Percentiles rank a stretch among this genome's conserved stretches.
These are phyloP conservation scores for Sonneratia alba DNA, from an alignment of 345 rosid species.

Conservation along the genomic window DNA sequence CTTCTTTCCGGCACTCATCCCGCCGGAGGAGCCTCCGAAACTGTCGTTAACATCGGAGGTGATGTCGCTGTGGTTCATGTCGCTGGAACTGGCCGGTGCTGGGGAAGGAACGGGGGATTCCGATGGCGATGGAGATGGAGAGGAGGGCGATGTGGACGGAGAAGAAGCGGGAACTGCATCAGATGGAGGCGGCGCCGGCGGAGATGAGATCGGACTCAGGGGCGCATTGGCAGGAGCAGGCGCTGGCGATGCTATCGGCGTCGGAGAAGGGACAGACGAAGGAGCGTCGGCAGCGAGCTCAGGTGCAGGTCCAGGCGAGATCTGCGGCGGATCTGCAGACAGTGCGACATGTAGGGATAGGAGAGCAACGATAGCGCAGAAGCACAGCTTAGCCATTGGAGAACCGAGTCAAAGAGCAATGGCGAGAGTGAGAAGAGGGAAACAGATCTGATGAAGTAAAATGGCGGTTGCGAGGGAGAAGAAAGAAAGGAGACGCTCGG, in stretches of 20 bases:
- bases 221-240: conserved; percentile 10
- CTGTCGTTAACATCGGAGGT: background rate
- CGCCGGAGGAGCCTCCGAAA: conserved; percentile 10
- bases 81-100: conserved; percentile 4
- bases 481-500: background rate
- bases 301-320: conserved; percentile 8
- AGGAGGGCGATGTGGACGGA: conserved; percentile 6
- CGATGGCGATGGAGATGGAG: conserved; percentile 10
- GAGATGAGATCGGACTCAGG: conserved; percentile 4
- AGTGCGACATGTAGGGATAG: conserved; percentile 6
- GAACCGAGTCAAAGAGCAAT: no score
- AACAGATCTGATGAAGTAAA: conserved; percentile 7
- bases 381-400: conserved; percentile 12
- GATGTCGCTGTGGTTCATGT: background rate
- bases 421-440: background rate
- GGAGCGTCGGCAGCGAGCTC: conserved; percentile 3
- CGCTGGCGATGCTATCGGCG: background rate
- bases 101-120: conserved; percentile 5
- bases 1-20: conserved; percentile 20
- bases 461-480: no score
- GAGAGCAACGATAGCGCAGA: conserved; percentile 6
- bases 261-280: background rate
- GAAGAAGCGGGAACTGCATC: conserved; percentile 10
- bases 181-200: conserved; percentile 13
- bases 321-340: conserved; percentile 12